Conservation (phyloP, 2,329 filamentous ascomycete species). For the Pseudogymnoascus verrucosus region DNA sequence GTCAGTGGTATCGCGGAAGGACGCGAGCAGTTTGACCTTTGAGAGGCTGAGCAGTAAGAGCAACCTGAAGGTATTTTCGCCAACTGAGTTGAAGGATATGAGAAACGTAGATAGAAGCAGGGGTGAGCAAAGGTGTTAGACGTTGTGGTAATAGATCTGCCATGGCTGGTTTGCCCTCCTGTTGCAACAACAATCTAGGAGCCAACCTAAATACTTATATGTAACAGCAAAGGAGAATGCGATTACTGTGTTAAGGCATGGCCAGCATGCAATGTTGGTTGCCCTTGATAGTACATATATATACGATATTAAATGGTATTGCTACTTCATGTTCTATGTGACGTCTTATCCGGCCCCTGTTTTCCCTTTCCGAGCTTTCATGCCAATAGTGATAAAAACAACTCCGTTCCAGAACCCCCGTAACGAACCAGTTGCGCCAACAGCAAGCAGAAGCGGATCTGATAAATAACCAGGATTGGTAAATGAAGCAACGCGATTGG, state of each 20-base stretch:
- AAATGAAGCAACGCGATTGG: slow-evolving; percentile 55
- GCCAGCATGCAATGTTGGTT: not conserved
- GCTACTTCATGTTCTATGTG: not conserved
- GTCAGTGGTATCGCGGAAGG: not conserved
- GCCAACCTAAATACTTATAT: not conserved
- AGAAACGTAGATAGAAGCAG: not conserved
- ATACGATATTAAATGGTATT: not conserved
- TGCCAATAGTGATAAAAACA: slow-evolving; percentile 31
- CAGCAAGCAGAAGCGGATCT: slow-evolving; percentile 65
- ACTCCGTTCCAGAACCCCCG: slow-evolving; percentile 74
- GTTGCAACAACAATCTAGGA: not conserved
- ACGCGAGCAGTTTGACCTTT: not conserved
- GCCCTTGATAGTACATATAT: not conserved
- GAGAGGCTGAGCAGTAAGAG: not conserved
- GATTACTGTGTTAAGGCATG: not conserved
- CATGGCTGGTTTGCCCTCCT: not conserved
- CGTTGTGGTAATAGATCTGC: not conserved
- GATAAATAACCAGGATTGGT: slow-evolving; percentile 53
- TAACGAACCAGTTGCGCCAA: slow-evolving; percentile 35
- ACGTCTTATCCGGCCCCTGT: not conserved
- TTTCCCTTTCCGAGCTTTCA: slow-evolving; percentile 22
- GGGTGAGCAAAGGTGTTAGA: not conserved
- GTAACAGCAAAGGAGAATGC: not conserved
- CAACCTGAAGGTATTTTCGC: not conserved
- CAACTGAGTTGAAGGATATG: not conserved